phyloP scores from a whole-genome alignment of 75 land plant genomes.

The Ceratopteris richardii region DNA sequence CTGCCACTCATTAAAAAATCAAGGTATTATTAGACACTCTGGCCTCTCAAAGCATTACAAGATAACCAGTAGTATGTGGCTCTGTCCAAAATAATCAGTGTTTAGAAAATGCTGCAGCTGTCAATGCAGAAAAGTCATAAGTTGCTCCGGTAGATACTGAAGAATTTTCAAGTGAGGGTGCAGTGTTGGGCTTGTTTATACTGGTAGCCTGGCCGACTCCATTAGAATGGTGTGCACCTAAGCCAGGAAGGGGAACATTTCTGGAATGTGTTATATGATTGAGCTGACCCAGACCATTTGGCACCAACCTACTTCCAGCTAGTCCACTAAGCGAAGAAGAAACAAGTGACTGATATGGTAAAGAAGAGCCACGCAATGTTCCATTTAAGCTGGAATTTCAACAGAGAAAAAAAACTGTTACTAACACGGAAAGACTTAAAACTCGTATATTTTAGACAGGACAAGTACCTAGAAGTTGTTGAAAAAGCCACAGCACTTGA shows the following conservation, averaged over 20 bases:
- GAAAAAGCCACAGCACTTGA: no score
- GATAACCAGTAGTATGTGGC: no score
- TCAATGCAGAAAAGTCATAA: conserved; percentile 22
- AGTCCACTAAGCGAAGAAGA: conserved; percentile 6
- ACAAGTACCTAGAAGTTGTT: no score
- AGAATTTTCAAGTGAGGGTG: conserved; percentile 5
- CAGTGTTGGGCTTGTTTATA: not conserved
- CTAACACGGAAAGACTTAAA: not conserved
- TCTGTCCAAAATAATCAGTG: conserved; percentile 2
- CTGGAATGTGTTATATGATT: not conserved
- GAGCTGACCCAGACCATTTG: not conserved
- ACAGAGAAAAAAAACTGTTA: no score
- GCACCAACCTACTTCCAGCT: conserved; percentile 6
- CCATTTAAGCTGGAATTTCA: conserved; percentile 4
- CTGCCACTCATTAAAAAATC: no score
- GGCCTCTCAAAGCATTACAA: no score
- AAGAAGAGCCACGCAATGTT: conserved; percentile 4
- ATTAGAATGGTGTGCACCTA: not conserved
- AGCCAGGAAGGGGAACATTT: no score
- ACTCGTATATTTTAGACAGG: no score
- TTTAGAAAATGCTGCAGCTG: conserved; percentile 13
- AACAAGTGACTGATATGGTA: conserved; percentile 12
- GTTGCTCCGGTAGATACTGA: conserved; percentile 9
- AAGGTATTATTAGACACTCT: no score
- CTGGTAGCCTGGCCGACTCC: not conserved